Base-by-base conservation (phyloP, 2,329 filamentous ascomycete species). In the Colletotrichum filicis region DNA sequence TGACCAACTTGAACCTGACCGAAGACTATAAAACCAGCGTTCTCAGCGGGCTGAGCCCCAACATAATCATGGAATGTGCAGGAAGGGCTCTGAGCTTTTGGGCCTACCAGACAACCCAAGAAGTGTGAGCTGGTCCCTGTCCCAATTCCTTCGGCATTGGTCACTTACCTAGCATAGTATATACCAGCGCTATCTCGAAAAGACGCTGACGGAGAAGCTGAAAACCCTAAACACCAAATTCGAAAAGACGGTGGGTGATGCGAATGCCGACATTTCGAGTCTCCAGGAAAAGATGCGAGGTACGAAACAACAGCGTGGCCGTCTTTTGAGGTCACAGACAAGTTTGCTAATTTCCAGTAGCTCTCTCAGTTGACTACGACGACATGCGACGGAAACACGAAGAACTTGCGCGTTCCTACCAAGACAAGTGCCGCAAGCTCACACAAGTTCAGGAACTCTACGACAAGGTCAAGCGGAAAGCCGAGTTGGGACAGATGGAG, bases 1-100 rank as follows among this genome's bases (percentile, higher is more conserved):
- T 92, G 24, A 89, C 92, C 1, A 88, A 91, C 35, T 86, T 98
- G 53, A 93, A 92, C 73, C 95, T 95, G 0, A 92, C 91, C 0
- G 95, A 98, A 78, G 95, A 97, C 76, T 97, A 97, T 86, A 97
- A 97, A 82, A 95, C 94, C 0, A 95, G 92, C 73, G 90, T 97
- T 0, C 86, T 98, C 12, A 95, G 94, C 78, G 96, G 96, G 0
- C 84, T 98, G 1, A 94, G 91, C 73, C 96, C 96, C 1, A 92
- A 88, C 42, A 87, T 92, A 35, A 93, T 98, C 75, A 95, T 97
- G 88, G 95, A 98, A 77, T 97, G 95, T 81, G 93, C 94, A 26
- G 91, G 92, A 5, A 89, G 94, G 76, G 95, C 92, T 1, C 82
- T 98, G 75, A 90, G 89, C 37, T 98, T 98, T 79, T 97, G 95